Evolutionary conservation across 2,329 filamentous ascomycete species (phyloP), one percentile per base, ranked within the genome.

Genomic region (Rhinocladiella similis): DNA sequence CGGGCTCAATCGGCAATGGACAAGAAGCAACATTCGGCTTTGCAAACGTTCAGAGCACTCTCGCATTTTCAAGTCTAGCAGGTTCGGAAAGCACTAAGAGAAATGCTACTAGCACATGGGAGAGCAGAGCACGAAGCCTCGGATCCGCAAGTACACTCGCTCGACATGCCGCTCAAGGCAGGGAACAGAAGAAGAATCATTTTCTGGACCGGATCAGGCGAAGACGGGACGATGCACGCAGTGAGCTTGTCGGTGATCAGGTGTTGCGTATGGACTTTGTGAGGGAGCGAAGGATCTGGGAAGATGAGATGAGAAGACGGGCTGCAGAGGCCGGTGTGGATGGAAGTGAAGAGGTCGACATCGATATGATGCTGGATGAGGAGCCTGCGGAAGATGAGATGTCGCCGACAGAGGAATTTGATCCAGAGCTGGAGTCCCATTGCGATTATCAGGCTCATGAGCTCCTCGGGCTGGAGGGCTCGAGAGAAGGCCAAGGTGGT

Each of bases 181-280:
- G 60, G n/a, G 67, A 68, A 10, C 68, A 70, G 33, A 69, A 72
- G 22, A 72, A 72, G 49, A 68, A 67, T 19, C 66, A 69, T 43
- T 78, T 77, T 53, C 62, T 77, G 2, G 76, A 75, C 59, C 70
- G 72, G 19, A 68, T 77, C 16, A 71, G 70, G 18, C 42, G 46
- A n/a, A 53, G 58, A 10, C 72, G 75, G 27, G 73, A 76, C 13
- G 64, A 67, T 35, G 69, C 66, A 1, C 69, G 72, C 6, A 73
- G 72, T 53, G 70, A 73, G 58, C 67, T 66, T 61, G 73, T 68
- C 61, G 74, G 70, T 62, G 79, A 70, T 65, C 75, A 70, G 69
- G 69, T 73, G 56, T 72, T 70, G 68, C 72, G 66, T 62, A 73
- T 70, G 72, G 76, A 77, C 58, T 69, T 69, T 65, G 63, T 71